These are phyloP conservation scores for Bolboschoenoplectus hybrid DNA, from an alignment of 202 grass and related monocot genomes.

Conservation along the genomic window DNA sequence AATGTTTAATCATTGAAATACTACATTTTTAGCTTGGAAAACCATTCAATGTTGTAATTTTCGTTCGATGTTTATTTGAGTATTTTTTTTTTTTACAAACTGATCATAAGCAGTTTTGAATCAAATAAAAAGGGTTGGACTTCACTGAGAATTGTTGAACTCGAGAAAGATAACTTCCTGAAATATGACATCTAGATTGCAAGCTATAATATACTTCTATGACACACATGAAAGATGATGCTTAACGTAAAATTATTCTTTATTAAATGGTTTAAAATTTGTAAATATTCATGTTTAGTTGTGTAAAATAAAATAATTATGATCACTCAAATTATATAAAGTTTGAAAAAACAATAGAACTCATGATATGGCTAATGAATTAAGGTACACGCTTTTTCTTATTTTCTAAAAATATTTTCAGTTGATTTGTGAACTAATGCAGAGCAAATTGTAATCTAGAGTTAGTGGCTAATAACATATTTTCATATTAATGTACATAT, in stretches of 20 bases:
- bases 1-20: no score
- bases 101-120: not conserved
- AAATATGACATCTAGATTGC: not conserved
- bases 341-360: not conserved
- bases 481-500: not conserved
- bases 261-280: not conserved
- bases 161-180: not conserved
- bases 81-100: not conserved
- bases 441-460: not conserved
- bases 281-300: not conserved
- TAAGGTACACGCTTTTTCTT: not conserved
- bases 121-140: not conserved
- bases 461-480: not conserved
- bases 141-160: no score
- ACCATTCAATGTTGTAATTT: not conserved
- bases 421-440: not conserved
- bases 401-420: not conserved
- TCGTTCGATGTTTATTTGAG: not conserved
- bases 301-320: not conserved
- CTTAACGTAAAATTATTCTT: not conserved
- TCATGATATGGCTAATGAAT: not conserved
- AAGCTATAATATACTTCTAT: no score
- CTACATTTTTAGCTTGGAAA: not conserved
- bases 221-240: constrained; percentile 1
- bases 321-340: not conserved